phyloP scores from a whole-genome alignment of 331 rosid species.

The Spiraea crenata region DNA sequence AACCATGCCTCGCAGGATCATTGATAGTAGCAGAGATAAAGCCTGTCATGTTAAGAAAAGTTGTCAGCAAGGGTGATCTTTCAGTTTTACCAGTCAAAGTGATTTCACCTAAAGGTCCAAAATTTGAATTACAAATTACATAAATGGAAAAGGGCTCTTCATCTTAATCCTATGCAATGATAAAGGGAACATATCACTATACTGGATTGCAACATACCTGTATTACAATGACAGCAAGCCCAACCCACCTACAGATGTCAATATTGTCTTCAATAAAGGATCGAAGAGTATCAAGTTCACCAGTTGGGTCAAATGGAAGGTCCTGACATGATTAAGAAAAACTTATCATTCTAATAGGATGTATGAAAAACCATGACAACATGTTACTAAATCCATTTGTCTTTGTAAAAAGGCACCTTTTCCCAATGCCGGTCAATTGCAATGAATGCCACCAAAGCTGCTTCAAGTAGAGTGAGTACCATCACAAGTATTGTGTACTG shows the following conservation, averaged over 20 bases:
- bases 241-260: slow-evolving; percentile 79
- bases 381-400: not conserved
- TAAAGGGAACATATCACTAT: not conserved
- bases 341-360: slow-evolving; percentile 12
- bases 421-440: slow-evolving; percentile 79
- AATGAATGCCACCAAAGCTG: slow-evolving; percentile 73
- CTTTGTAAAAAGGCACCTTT: slow-evolving; percentile 38
- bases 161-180: not conserved
- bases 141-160: not conserved
- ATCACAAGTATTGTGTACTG: slow-evolving; percentile 67
- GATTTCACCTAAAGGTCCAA: not conserved
- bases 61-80: not conserved
- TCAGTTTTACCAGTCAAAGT: not conserved
- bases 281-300: slow-evolving; percentile 61
- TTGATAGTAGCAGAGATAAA: slow-evolving; percentile 61
- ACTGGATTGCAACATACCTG: slow-evolving; percentile 52
- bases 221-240: slow-evolving; percentile 53
- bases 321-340: slow-evolving; percentile 51
- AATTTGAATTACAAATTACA: not conserved
- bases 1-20: slow-evolving; percentile 67
- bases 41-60: slow-evolving; percentile 44
- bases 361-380: slow-evolving; percentile 13
- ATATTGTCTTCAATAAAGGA: slow-evolving; percentile 61
- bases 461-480: slow-evolving; percentile 58
- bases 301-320: slow-evolving; percentile 83